phyloP scores from a whole-genome alignment of 129 eudicot genomes.

The Dittrichia graveolens region DNA sequence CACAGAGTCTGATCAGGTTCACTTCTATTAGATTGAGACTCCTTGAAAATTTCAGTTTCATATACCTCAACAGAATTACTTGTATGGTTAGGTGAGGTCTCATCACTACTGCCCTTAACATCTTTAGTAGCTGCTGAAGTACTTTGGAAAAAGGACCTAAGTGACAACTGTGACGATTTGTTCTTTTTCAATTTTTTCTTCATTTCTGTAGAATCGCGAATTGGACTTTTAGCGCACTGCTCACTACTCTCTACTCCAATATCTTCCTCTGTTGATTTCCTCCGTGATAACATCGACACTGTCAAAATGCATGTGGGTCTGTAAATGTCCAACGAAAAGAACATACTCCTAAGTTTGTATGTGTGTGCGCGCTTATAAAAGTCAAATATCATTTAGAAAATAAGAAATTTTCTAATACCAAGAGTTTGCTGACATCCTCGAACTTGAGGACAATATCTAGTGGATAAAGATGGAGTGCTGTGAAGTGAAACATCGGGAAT shows the following conservation, averaged over 20 bases:
- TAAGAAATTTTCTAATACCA: slow-evolving; percentile 46
- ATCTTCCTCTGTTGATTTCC: slow-evolving; percentile 51
- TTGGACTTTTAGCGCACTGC: slow-evolving; percentile 36
- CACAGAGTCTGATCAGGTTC: slow-evolving; percentile 31
- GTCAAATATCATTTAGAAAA: background rate
- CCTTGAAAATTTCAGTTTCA: slow-evolving; percentile 31
- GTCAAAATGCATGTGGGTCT: slow-evolving; percentile 32
- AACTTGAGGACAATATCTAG: slow-evolving; percentile 91
- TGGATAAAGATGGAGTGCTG: slow-evolving; percentile 77
- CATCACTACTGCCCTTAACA: slow-evolving; percentile 31
- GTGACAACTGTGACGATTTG: slow-evolving; percentile 82
- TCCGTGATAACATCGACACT: slow-evolving; percentile 75
- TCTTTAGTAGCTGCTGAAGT: slow-evolving; percentile 32
- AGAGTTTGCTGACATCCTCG: slow-evolving; percentile 95
- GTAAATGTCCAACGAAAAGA: slow-evolving; percentile 5
- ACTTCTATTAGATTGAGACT: slow-evolving; percentile 22
- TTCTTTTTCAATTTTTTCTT: slow-evolving; percentile 67
- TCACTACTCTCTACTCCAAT: slow-evolving; percentile 20
- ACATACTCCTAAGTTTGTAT: background rate
- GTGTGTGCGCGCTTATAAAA: background rate
- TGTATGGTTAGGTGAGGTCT: slow-evolving; percentile 31
- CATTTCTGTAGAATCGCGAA: slow-evolving; percentile 22
- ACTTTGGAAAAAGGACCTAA: slow-evolving; percentile 71
- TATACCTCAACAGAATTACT: slow-evolving; percentile 29
- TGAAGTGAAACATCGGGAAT: slow-evolving; percentile 55